These are phyloP conservation scores for Russula sp. DNA, from an alignment of 768 basidiomycete genomes.

Conservation along the genomic window DNA sequence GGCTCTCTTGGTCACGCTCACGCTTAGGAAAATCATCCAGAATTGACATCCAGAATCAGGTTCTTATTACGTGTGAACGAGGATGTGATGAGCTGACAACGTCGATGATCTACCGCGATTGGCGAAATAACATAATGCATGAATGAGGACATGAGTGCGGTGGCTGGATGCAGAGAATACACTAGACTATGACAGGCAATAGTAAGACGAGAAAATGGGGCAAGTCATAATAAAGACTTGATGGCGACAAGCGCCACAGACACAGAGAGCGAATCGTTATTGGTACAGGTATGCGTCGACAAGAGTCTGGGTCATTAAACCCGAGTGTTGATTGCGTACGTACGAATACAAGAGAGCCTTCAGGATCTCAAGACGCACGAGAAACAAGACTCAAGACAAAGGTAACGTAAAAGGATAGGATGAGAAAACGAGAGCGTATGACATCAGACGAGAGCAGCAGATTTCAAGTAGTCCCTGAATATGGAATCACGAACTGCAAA, in stretches of 20 bases:
- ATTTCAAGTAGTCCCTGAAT: slow-evolving; percentile 33
- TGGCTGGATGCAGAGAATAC: slow-evolving; percentile 8
- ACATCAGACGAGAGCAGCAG: slow-evolving; percentile 31
- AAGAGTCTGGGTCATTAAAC: slow-evolving; percentile 5
- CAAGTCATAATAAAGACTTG: slow-evolving; percentile 3
- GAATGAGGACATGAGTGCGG: background rate
- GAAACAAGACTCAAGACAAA: background rate
- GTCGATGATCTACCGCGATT: background rate
- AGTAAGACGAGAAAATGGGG: background rate
- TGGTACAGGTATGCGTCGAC: slow-evolving; percentile 14
- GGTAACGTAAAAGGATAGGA: background rate
- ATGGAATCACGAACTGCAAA: slow-evolving; percentile 30
- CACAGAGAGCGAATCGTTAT: slow-evolving; percentile 1
- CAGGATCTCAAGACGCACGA: background rate
- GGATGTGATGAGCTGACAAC: background rate
- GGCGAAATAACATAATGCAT: slow-evolving; percentile 8
- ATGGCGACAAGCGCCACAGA: slow-evolving; percentile 1
- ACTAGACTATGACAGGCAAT: slow-evolving; percentile 9
- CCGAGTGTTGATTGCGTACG: background rate
- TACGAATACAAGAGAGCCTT: slow-evolving; percentile 11
- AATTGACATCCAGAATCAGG: background rate
- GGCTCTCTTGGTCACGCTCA: too few relatives aligned
- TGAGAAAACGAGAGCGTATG: background rate
- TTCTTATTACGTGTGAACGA: background rate
- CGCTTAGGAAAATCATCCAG: background rate